Base-by-base conservation (phyloP, 192 early-diverging fungal species). In the Globomyces pollinis-pini region DNA sequence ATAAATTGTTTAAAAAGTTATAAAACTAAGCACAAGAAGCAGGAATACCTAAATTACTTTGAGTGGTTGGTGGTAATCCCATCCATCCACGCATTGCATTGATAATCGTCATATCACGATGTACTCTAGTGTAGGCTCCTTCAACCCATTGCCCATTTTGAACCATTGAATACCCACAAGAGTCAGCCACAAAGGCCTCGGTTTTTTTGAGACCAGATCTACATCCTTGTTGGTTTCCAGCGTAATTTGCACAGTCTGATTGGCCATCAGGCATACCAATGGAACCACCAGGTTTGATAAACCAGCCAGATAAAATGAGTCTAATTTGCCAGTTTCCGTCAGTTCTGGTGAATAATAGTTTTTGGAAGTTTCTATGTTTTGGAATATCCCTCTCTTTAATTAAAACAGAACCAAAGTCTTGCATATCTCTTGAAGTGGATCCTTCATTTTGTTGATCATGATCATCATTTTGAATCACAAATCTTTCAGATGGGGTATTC, bases 371-470 rank as follows among this genome's bases (percentile, higher is more conserved):
- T 2, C 65, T 47, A 55, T 66, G 65, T 2, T 7, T 29, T 12
- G 23, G 38, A 4, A 67, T 15, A 30, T 66, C 62, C 26, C 57
- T 67, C 2, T 66, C 65, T 35, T 65, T 66, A 50, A 66, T 50
- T 30, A 66, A 43, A 1, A 66, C 65, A 31, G 65, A 66, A 3
- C 65, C 65, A n/a, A 16, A 42, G 8, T 18, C 52, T 16, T 41
- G 57, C 65, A 66, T 66, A 31, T 66, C 56, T 28, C 63, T 39
- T 24, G 58, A 62, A 26, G 63, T 50, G 7, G 63, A 64, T 24
- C 63, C 63, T 18, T 20, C 2, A 32, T 59, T 64, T 28, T 64
- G 63, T 42, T 64, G 63, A 44, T 60, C 56, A 23, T 64, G 57
- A 30, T 60, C 56, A 32, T 64, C 44, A 32, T 34, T 28, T 57